Base-by-base conservation (phyloP, 805 yeast genomes). In the Wickerhamomyces chaumierensis region DNA sequence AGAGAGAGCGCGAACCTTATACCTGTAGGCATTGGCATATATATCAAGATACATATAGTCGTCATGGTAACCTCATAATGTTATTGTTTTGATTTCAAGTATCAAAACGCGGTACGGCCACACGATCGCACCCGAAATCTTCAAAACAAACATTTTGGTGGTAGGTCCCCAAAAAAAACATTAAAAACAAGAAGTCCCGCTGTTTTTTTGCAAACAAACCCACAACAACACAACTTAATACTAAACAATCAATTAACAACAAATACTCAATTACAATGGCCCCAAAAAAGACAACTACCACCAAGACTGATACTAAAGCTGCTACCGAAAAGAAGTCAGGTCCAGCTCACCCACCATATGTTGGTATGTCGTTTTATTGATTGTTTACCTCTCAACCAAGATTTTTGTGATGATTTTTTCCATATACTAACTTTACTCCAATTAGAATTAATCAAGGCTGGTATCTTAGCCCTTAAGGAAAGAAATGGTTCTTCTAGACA, bases 401-500 rank as follows among this genome's bases (percentile, higher is more conserved):
- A 15, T 34, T 19, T 28, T 18, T 28, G 15, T 34, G 44, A 47
- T 44, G 42, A 43, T 13, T 25, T 25, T 25, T 25, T 4, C 29
- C n/a, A 25, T 8, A 9, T 11, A 25, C n/a, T 25, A 8, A 11
- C n/a, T 15, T 31, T 31, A 9, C 5, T 15, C 7, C 13, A 36
- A 52, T 9, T 21, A 21, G 56, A 52, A 35, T 40, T 60, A 48
- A 63, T 67, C 42, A 53, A 56, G 29, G 74, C 80, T 43, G 94
- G 90, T 37, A 68, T 85, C 46, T 55, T 68, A 31, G 67, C 81
- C 36, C 70, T 85, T 53, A 81, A 81, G 52, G 88, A 82, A 55
- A 78, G 94, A 63, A 81, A 72, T 44, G 95, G 95, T 40, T 75
- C 86, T 5, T 56, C 87, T 51, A 88, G 95, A 60, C 90, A 81